Evolutionary conservation across 768 basidiomycete species (phyloP).

Genomic region (Pulveroboletus sp.): DNA sequence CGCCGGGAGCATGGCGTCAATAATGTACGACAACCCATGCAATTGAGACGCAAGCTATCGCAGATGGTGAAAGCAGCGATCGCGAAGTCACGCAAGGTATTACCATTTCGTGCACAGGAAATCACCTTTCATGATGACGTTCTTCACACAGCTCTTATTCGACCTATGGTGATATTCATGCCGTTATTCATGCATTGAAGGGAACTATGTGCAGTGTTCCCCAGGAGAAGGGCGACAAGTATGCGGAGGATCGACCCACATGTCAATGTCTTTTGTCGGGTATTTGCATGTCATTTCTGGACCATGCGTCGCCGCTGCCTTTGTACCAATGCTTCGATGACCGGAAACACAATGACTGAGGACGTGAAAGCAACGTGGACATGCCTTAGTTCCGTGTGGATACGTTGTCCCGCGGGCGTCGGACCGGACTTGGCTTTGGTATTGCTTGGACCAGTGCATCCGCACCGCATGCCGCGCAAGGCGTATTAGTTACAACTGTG

Average conservation of each 20-base stretch:
- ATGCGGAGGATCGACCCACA: constrained; percentile 10
- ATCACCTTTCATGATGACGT: constrained; percentile 23
- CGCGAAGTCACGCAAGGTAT: constrained; percentile 25
- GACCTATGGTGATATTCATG: constrained; percentile 17
- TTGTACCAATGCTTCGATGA: constrained; percentile 8
- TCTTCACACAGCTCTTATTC: constrained; percentile 19
- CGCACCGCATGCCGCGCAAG: constrained; percentile 13
- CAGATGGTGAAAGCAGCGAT: constrained; percentile 19
- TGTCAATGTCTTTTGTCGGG: constrained; percentile 12
- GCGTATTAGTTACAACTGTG: constrained; percentile 24
- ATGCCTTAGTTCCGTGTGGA: constrained; percentile 8
- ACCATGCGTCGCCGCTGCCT: constrained; percentile 7
- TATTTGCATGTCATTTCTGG: constrained; percentile 24
- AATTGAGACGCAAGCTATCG: constrained; percentile 13
- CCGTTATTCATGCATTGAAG: constrained; percentile 3
- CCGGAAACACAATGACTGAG: background rate
- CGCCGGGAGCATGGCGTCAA: constrained; percentile 1
- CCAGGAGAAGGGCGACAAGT: too few relatives aligned
- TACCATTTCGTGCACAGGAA: constrained; percentile 1
- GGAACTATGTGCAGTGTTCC: too few relatives aligned
- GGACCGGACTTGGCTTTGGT: constrained; percentile 15
- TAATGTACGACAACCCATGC: constrained; percentile 9
- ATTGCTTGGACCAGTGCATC: constrained; percentile 20
- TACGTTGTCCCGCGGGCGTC: constrained; percentile 1
- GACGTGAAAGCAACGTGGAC: constrained; percentile 8